These are phyloP conservation scores for Fomes fomentarius DNA, from an alignment of 1,284 basidiomycete species.

Conservation along the genomic window DNA sequence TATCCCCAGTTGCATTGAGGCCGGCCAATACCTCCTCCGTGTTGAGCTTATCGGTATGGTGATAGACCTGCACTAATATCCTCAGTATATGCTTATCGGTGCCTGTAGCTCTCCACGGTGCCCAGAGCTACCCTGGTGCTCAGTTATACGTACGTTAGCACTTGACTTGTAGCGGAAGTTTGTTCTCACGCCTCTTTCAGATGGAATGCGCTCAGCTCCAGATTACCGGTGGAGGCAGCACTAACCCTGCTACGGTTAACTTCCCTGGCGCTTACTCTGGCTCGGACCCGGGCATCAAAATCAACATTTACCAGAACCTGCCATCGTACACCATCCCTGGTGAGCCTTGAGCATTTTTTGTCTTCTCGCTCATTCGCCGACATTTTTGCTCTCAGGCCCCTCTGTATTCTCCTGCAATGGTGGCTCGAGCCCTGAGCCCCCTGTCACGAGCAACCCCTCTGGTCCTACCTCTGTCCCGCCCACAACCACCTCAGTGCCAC, in stretches of 20 bases:
- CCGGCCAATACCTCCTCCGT: constrained; percentile 56
- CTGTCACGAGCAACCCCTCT: constrained; percentile 13
- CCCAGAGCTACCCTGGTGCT: constrained; percentile 49
- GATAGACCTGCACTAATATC: no score
- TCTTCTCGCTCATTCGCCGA: background rate
- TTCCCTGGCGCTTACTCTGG: constrained; percentile 54
- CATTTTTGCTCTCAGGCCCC: constrained; percentile 15
- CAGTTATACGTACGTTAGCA: constrained; percentile 44
- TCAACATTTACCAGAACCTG: constrained; percentile 48
- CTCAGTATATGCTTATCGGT: background rate
- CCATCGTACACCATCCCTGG: constrained; percentile 47
- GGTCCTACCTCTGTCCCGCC: constrained; percentile 8
- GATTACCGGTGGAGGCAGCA: constrained; percentile 53
- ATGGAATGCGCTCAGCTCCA: constrained; percentile 57
- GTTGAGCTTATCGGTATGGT: constrained; percentile 52
- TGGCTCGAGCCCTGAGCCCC: constrained; percentile 7
- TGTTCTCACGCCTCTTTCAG: constrained; percentile 27
- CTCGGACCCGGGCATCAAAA: constrained; percentile 47
- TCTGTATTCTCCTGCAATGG: constrained; percentile 34
- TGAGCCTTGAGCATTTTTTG: constrained; percentile 1
- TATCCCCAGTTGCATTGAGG: constrained; percentile 50
- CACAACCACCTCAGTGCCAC: constrained; percentile 21
- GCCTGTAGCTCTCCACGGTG: constrained; percentile 43
- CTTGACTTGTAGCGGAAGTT: background rate
- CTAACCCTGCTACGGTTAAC: constrained; percentile 48